These are phyloP conservation scores for Aspergillus leporis DNA, from an alignment of 495 filamentous ascomycete species.

Conservation along the genomic window DNA sequence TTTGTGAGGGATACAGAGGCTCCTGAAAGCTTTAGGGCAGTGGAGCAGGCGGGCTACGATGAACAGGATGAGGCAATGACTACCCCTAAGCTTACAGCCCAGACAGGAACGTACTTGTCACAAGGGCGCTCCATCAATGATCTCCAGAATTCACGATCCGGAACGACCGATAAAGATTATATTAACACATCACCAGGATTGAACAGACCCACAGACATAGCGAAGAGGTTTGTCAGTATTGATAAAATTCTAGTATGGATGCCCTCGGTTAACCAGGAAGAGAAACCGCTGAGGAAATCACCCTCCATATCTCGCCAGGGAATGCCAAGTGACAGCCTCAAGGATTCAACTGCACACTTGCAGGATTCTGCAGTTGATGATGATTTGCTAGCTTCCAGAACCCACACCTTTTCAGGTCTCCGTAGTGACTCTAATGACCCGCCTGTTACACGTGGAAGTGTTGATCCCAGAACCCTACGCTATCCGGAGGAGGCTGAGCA, in stretches of 20 bases:
- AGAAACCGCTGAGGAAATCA: conserved; percentile 6
- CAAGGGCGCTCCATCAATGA: conserved; percentile 16
- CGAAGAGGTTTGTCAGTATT: conserved; percentile 37
- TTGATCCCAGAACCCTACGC: conserved; percentile 6
- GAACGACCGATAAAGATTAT: conserved; percentile 22
- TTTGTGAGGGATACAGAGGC: conserved; percentile 1
- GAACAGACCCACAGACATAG: conserved; percentile 28
- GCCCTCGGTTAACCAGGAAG: conserved; percentile 25
- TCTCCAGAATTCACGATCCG: conserved; percentile 14
- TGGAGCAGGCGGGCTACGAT: not conserved
- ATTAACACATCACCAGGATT: conserved; percentile 19
- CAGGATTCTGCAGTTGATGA: conserved; percentile 28
- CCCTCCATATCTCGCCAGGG: conserved; percentile 11
- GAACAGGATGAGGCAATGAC: conserved; percentile 25
- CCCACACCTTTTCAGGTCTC: conserved; percentile 24
- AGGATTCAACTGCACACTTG: conserved; percentile 23
- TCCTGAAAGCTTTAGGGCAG: conserved; percentile 1
- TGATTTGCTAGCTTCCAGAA: conserved; percentile 31
- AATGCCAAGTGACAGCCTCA: conserved; percentile 21
- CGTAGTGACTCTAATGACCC: conserved; percentile 24
- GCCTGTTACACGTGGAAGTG: conserved; percentile 11
- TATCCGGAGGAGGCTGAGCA: conserved; percentile 13
- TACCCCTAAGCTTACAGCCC: conserved; percentile 32
- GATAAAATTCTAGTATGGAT: conserved; percentile 40
- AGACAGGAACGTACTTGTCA: conserved; percentile 18